phyloP scores from a whole-genome alignment of 1,284 basidiomycete genomes.

The Ustilago crameri region DNA sequence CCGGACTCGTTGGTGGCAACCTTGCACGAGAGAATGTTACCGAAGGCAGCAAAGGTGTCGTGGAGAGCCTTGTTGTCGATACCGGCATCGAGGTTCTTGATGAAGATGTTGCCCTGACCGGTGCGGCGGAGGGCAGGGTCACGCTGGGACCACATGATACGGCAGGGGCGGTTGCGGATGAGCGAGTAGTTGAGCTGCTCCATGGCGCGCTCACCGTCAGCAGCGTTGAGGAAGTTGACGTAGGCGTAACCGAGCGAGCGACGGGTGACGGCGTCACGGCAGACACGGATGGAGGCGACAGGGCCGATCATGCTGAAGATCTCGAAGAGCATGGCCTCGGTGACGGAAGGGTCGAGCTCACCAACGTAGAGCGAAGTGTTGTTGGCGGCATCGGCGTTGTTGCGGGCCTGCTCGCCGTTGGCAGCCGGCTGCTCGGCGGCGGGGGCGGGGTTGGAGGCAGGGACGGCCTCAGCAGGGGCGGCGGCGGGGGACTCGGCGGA shows the following conservation, averaged over 20 bases:
- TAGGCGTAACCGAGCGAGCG: conserved; percentile 99
- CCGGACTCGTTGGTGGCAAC: conserved; percentile 75
- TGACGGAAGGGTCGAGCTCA: conserved; percentile 96
- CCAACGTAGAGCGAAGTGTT: conserved; percentile 94
- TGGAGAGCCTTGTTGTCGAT: conserved; percentile 99
- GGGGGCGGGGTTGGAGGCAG: conserved; percentile 37
- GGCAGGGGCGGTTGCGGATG: conserved; percentile 98
- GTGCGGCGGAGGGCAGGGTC: conserved; percentile 99
- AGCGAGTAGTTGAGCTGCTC: conserved; percentile 99
- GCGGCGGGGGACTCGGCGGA: conserved; percentile 53
- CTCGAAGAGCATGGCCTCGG: conserved; percentile 99
- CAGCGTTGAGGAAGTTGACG: conserved; percentile 97
- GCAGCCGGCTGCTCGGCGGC: conserved; percentile 63
- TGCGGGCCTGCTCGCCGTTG: conserved; percentile 29
- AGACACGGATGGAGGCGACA: conserved; percentile 98
- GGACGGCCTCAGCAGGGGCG: conserved; percentile 50
- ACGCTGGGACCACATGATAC: conserved; percentile 99
- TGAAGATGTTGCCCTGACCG: conserved; percentile 99
- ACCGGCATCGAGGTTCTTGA: conserved; percentile 97
- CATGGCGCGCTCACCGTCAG: conserved; percentile 97
- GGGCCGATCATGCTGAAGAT: conserved; percentile 99
- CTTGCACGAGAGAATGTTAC: conserved; percentile 99
- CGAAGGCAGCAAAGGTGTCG: conserved; percentile 99
- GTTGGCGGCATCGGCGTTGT: conserved; percentile 56
- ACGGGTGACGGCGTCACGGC: conserved; percentile 98